Evolutionary conservation across 495 filamentous ascomycete species (phyloP), one percentile per base, ranked within the genome.

Genomic region (Penicillium daleae): DNA sequence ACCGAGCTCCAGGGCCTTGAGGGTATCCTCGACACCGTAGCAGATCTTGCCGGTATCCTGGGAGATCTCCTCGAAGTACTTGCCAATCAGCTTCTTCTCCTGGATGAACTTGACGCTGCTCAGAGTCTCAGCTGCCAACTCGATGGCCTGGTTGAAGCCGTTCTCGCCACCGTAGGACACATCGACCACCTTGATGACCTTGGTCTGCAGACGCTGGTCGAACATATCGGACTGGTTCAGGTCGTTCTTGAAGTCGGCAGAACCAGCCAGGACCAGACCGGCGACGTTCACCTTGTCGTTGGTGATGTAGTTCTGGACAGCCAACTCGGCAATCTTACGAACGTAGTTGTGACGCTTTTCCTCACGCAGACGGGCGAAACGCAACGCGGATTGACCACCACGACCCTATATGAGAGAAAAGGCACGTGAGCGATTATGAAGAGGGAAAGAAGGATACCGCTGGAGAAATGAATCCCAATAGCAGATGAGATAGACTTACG

Each of bases 271-370:
- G 71, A 99, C 95, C 58, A 99, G 74, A 66, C 95, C 96, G 54
- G 90, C 92, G 32, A 97, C 93, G 73, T 99, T 99, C 79, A 95
- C 90, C 81, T 98, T 98, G 80, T 99, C 95, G 74, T 89, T 89
- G 64, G 92, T 96, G 77, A 99, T 98, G 75, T 93, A 99, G 75
- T 97, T 97, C 78, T 99, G 95, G 26, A 98, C 95, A 40, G 95
- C 95, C 79, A 96, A 79, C 74, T 99, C 95, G 66, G 96, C 93
- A 40, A 99, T 96, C 78, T 99, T 99, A 64, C 95, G 91, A 65
- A 99, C 96, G 69, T 99, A 99, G 80, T 98, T 99, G 87, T 99
- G 95, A 64, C 95, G 92, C 80, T 99, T 99, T 78, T 99, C 95
- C 75, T 99, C 95, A 81, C 95, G 87, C n/a, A 98, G 88, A 91